These are phyloP conservation scores for Musa beccarii DNA, from an alignment of 176 grass and related monocot genomes.

Conservation along the genomic window DNA sequence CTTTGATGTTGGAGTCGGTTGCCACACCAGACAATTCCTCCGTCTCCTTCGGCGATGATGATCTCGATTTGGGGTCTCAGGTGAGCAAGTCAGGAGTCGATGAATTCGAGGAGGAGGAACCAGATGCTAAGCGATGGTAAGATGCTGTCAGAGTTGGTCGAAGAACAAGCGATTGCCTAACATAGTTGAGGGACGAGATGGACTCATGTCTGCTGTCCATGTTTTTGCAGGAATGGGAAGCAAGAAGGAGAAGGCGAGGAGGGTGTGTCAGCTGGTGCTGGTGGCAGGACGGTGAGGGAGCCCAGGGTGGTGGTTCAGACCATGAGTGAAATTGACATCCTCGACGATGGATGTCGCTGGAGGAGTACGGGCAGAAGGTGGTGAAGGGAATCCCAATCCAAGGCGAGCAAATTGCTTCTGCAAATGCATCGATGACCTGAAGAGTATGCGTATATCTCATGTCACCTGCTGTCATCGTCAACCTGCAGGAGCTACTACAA, in stretches of 20 bases:
- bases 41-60: constrained; percentile 22
- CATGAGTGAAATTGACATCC: constrained; percentile 35
- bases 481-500: constrained; percentile 39
- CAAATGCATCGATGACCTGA: not conserved
- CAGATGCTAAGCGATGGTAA: constrained; percentile 32
- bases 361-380: constrained; percentile 38
- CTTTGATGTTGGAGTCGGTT: not conserved
- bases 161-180: not conserved
- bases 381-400: constrained; percentile 38
- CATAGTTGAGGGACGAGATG: not conserved
- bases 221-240: constrained; percentile 25
- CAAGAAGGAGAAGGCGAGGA: constrained; percentile 32
- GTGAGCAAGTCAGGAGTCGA: constrained; percentile 7
- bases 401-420: constrained; percentile 11
- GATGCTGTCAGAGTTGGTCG: constrained; percentile 5
- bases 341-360: constrained; percentile 34
- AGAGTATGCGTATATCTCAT: not conserved
- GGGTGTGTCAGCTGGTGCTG: constrained; percentile 20
- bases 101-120: constrained; percentile 27
- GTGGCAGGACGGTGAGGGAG: constrained; percentile 27
- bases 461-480: not conserved
- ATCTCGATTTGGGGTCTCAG: constrained; percentile 32
- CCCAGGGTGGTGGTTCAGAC: constrained; percentile 35
- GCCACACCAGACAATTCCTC: constrained; percentile 28
- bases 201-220: not conserved